Conservation (phyloP, 768 basidiomycete genomes). For the Psilocybe cubensis region DNA sequence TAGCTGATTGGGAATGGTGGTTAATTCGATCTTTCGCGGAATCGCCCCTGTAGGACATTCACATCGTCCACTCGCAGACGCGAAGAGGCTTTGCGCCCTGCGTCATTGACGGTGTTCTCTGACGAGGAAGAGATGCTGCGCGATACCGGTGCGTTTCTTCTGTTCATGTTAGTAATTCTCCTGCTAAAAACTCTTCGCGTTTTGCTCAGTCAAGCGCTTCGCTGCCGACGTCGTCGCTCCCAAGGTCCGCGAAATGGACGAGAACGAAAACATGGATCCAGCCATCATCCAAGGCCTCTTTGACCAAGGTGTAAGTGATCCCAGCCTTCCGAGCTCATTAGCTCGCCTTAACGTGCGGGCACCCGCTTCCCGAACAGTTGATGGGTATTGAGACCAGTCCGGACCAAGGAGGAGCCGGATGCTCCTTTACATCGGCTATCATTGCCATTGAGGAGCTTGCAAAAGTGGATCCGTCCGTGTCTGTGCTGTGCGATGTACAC, state of each 20-base stretch:
- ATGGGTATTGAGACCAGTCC: constrained; percentile 96
- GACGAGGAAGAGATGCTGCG: constrained; percentile 95
- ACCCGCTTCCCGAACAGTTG: constrained; percentile 51
- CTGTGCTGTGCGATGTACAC: constrained; percentile 97
- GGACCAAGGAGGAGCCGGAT: constrained; percentile 85
- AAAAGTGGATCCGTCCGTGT: constrained; percentile 94
- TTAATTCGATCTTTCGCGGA: not conserved
- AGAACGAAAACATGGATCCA: constrained; percentile 94
- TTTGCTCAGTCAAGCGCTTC: constrained; percentile 74
- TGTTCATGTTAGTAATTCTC: constrained; percentile 3
- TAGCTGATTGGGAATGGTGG: not conserved
- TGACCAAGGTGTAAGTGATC: constrained; percentile 82
- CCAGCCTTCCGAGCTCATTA: not conserved
- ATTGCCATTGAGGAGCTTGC: constrained; percentile 98
- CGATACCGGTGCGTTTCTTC: constrained; percentile 72
- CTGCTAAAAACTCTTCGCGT: not conserved
- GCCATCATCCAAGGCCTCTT: constrained; percentile 86
- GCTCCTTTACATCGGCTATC: constrained; percentile 93
- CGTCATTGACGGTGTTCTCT: constrained; percentile 82
- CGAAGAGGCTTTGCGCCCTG: constrained; percentile 33
- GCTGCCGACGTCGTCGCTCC: constrained; percentile 89
- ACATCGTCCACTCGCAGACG: constrained; percentile 36
- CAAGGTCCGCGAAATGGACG: constrained; percentile 96
- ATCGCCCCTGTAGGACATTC: constrained; percentile 33
- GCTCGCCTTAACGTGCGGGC: not conserved